phyloP scores from a whole-genome alignment of 371 early-diverging fungal genomes.

The Synchytrium microbalum region DNA sequence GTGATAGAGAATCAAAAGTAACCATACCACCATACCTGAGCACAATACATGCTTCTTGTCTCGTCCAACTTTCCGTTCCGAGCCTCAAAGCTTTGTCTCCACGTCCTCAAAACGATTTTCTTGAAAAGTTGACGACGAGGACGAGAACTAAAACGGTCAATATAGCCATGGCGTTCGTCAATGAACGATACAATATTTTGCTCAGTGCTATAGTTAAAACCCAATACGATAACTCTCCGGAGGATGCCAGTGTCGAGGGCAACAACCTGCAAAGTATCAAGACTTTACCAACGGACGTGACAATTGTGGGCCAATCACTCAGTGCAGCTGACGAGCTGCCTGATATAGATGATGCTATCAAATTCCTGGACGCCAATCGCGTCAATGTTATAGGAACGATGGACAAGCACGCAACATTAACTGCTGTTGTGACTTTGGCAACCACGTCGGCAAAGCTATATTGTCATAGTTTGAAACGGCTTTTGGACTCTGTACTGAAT shows the following conservation, averaged over 20 bases:
- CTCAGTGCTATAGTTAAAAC: not conserved
- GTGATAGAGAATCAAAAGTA: not conserved
- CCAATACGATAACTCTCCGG: not conserved
- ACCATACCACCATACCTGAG: not conserved
- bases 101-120: not conserved
- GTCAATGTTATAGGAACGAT: not conserved
- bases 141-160: not conserved
- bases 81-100: not conserved
- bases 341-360: not conserved
- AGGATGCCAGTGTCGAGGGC: not conserved
- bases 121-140: not conserved
- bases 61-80: not conserved
- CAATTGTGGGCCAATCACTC: too few species aligned
- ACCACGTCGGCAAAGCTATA: not conserved
- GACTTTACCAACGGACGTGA: not conserved
- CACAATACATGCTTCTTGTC: not conserved
- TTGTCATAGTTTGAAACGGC: not conserved
- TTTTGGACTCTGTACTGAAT: not conserved
- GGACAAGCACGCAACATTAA: not conserved
- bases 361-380: not conserved
- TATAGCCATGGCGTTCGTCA: not conserved
- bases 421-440: not conserved
- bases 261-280: not conserved
- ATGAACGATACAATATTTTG: not conserved
- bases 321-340: not conserved